phyloP scores from a whole-genome alignment of 2,329 filamentous ascomycete species.

The Pezicula carpinea region DNA sequence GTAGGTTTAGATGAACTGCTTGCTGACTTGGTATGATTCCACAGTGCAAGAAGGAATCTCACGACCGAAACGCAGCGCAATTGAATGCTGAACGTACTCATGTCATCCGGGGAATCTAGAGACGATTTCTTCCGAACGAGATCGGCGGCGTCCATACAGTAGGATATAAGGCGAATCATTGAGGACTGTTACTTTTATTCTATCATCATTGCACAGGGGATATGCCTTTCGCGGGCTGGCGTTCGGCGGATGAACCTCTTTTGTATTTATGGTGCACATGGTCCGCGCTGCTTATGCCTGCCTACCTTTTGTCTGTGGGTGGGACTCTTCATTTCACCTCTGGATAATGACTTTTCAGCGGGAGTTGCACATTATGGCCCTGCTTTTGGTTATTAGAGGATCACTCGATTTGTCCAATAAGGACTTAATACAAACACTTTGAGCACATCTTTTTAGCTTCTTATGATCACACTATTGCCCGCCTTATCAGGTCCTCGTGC shows the following conservation, averaged over 20 bases:
- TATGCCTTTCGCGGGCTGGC: not conserved
- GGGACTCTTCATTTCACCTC: too few relatives aligned
- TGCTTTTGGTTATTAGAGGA: too few relatives aligned
- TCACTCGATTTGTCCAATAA: too few relatives aligned
- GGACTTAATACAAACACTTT: not conserved
- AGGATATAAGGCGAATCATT: not conserved
- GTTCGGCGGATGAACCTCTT: not conserved
- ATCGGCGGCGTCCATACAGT: not conserved
- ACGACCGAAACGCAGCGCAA: conserved; percentile 89
- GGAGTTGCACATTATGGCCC: too few relatives aligned
- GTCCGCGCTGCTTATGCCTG: too few relatives aligned
- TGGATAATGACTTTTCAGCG: too few relatives aligned
- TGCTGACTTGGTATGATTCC: conserved; percentile 30
- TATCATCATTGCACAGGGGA: not conserved
- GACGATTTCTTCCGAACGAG: conserved; percentile 6
- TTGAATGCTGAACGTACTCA: conserved; percentile 89
- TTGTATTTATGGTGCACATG: too few relatives aligned
- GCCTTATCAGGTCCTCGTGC: too few relatives aligned
- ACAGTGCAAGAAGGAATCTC: conserved; percentile 92
- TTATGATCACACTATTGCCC: too few relatives aligned
- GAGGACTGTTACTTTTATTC: not conserved
- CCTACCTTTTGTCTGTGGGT: too few relatives aligned
- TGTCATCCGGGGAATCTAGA: conserved; percentile 83
- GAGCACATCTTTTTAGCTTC: too few relatives aligned
- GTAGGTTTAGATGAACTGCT: conserved; percentile 32